A percentile compares a stretch with the other conserved stretches of the same genome.
Conservation (phyloP, 148 eudicot genomes). For the Rhododendron vialii region DNA sequence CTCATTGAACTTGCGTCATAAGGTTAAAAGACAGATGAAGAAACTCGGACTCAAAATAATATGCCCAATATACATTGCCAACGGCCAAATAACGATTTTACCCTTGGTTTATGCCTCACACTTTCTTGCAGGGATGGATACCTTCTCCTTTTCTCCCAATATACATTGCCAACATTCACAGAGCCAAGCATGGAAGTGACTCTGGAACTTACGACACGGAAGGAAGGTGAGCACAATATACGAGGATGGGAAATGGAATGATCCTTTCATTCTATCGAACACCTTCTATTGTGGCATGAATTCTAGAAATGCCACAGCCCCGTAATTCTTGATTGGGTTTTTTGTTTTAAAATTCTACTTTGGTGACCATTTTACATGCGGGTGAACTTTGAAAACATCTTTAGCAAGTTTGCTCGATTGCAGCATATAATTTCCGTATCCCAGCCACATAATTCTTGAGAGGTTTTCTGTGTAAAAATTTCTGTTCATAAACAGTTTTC, state of each 20-base stretch:
- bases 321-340: neutral
- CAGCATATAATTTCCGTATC: neutral
- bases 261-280: neutral
- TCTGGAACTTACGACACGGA: constrained; percentile 63
- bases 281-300: neutral
- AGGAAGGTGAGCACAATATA: constrained; percentile 48
- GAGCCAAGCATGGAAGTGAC: constrained; percentile 74
- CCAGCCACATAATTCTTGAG: neutral
- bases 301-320: neutral
- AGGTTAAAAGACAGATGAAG: neutral
- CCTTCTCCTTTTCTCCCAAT: constrained; percentile 1
- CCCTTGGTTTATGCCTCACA: neutral
- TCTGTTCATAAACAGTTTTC: neutral
- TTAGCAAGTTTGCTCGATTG: neutral
- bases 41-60: neutral
- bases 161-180: constrained; percentile 26
- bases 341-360: neutral
- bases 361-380: neutral
- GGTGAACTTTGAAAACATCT: neutral
- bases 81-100: neutral
- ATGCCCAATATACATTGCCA: neutral
- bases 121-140: neutral
- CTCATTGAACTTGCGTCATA: too few relatives aligned
- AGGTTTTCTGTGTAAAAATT: neutral
- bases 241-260: neutral